Evolutionary conservation across 1,284 basidiomycete species (phyloP), one percentile per base, ranked within the genome.

Genomic region (Naganishia sp.): DNA sequence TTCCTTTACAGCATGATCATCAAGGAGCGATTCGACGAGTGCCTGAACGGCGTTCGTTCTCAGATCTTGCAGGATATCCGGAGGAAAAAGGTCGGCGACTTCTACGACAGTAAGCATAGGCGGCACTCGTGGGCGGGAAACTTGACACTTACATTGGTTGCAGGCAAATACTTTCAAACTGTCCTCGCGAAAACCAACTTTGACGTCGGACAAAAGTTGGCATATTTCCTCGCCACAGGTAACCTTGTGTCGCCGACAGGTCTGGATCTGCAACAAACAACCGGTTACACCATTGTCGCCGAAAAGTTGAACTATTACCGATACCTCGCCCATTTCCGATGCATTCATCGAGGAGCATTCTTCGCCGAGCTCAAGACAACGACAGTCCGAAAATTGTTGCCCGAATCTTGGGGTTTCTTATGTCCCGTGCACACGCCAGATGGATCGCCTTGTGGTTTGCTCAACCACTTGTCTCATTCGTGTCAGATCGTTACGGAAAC

Each of bases 391-490:
- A 99, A 99, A 80, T 83, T 99, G 68, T 83, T 99, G 23, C 96
- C 96, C 15, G 96, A 99, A 81, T 92, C 96, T 43, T 99, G 96
- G 96, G 95, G 90, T 65, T 99, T 99, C 84, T 82, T 99, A 11
- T 99, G 96, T 75, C 96, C 96, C 18, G 96, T 99, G 9, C 96
- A 99, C 78, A 99, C 96, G 2, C 96, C 96, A 32, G 96, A 99
- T 83, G 96, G 96, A 72, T 87, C 94, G 28, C 96, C 96, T 11
- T 99, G 96, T 80, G 96, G 96, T 79, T 86, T 99, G 32, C 86
- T 99, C 68, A 99, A 99, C 80, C 96, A 99, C 78, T 86, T 99
- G 52, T 92, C 94, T 32, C 88, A 94, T 73, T 89, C 92, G 18
- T 99, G 96, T 81, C 88, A 92, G 70, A 90, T 99, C 71, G 86